Conservation (phyloP, 345 rosid species). For the Camelina hispida region DNA sequence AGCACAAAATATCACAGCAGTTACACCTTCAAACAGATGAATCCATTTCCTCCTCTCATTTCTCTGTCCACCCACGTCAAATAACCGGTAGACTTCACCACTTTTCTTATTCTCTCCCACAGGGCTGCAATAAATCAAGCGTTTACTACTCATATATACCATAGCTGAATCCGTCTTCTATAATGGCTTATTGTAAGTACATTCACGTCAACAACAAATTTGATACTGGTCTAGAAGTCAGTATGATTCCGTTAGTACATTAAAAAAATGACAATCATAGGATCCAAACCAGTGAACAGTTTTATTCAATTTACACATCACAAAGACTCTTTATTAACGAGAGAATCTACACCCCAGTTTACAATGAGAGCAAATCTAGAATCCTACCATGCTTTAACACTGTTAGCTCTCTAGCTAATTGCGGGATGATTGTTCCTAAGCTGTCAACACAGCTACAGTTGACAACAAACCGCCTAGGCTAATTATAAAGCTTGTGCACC, state of each 20-base stretch:
- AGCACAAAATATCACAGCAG: slow-evolving; percentile 97
- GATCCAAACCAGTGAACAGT: neutral
- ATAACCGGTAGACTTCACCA: slow-evolving; percentile 97
- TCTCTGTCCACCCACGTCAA: slow-evolving; percentile 98
- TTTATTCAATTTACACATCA: neutral
- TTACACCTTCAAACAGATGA: slow-evolving; percentile 98
- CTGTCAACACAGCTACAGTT: neutral
- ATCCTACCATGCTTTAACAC: neutral
- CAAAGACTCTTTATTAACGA: neutral
- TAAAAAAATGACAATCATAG: neutral
- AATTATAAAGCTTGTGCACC: neutral
- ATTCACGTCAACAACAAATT: neutral
- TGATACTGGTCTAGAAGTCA: neutral
- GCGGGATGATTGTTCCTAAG: neutral
- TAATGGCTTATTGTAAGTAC: neutral
- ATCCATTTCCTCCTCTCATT: slow-evolving; percentile 99
- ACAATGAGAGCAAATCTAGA: neutral
- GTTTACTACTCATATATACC: slow-evolving; percentile 13
- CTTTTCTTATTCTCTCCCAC: slow-evolving; percentile 97
- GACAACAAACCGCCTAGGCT: neutral
- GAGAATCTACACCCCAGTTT: neutral
- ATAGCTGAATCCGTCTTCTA: neutral
- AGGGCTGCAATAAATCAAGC: slow-evolving; percentile 66
- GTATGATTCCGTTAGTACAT: neutral
- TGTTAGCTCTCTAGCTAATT: neutral